Evolutionary conservation across 441 rosid genomes (phyloP), one percentile per base, ranked within the genome.

Genomic region (Jatropha podagrica): DNA sequence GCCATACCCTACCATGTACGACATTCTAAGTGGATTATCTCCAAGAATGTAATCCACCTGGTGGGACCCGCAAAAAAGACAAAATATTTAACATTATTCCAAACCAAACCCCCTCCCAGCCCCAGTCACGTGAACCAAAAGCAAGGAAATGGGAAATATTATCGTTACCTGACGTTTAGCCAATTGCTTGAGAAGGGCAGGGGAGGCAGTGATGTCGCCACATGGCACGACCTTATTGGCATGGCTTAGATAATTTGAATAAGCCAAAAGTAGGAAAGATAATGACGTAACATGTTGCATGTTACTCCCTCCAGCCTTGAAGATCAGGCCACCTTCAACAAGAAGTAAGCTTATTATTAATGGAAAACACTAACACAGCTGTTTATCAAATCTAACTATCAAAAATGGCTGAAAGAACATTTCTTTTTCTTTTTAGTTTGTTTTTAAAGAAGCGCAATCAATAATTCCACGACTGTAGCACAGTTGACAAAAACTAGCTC

Each of bases 261-360:
- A 93, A 55, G 87, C 95, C 48, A 95, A 86, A 72, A 95, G 88
- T 56, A 95, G 91, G 82, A 95, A 95, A 2, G 99, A 90, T 68
- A 92, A 85, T 38, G 99, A 84, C 68, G 99, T 91, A 14, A 96
- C 93, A 55, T 95, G 99, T 76, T 95, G 99, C 76, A 95, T 85
- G 85, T 95, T 94, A 86, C 97, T 91, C 79, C 98, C 99, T 0
- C 97, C 97, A 37, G 99, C 96, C 82, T 86, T 95, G 91, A 88
- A 88, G 42, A 95, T 89, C 58, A 95, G 81, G 74, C 99, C 99
- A n/a, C 95, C 99, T 18, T 84, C 71, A 44, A 4, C 9, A 6
- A 6, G 0, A 44, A 44, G 48, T 44, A 11, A 44, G 48, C 9
- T 5, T 44, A 44, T 44, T 11, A 44, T 32, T 32, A 32, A 32